These are phyloP conservation scores for Otatea glauca DNA, from an alignment of 176 grass and related monocot species.

Conservation along the genomic window DNA sequence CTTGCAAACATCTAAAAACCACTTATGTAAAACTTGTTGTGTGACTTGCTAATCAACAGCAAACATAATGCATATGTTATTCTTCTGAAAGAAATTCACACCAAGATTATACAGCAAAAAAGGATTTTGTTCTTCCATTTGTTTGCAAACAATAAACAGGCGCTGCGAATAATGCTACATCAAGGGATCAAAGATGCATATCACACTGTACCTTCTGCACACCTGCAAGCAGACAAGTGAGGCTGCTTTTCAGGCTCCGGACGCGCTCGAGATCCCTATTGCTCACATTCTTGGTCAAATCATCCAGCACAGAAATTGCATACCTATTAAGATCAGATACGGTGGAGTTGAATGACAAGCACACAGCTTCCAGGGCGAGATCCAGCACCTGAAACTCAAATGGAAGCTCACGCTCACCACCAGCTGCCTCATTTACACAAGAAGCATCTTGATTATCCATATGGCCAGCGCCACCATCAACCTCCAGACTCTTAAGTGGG, in stretches of 20 bases:
- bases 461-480: constrained; percentile 28
- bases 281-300: constrained; percentile 89
- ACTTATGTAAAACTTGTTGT: not conserved
- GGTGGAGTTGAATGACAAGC: constrained; percentile 61
- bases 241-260: constrained; percentile 78
- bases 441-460: constrained; percentile 9
- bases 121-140: not conserved
- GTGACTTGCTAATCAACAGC: not conserved
- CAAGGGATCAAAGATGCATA: not conserved
- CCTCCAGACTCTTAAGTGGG: constrained; percentile 49
- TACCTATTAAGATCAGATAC: constrained; percentile 78
- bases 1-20: constrained; percentile 9
- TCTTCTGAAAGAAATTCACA: constrained; percentile 8
- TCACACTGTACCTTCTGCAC: constrained; percentile 77
- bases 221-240: constrained; percentile 84
- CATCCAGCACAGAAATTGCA: constrained; percentile 86
- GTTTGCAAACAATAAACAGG: constrained; percentile 1
- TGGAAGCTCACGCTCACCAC: constrained; percentile 72
- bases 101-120: not conserved
- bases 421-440: constrained; percentile 30
- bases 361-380: constrained; percentile 80
- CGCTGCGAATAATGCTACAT: not conserved
- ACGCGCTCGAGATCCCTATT: constrained; percentile 89
- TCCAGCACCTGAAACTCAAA: constrained; percentile 98
- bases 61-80: not conserved